Evolutionary conservation across 2,329 filamentous ascomycete genomes (phyloP).

Genomic region (Phaeosphaeria sp.): DNA sequence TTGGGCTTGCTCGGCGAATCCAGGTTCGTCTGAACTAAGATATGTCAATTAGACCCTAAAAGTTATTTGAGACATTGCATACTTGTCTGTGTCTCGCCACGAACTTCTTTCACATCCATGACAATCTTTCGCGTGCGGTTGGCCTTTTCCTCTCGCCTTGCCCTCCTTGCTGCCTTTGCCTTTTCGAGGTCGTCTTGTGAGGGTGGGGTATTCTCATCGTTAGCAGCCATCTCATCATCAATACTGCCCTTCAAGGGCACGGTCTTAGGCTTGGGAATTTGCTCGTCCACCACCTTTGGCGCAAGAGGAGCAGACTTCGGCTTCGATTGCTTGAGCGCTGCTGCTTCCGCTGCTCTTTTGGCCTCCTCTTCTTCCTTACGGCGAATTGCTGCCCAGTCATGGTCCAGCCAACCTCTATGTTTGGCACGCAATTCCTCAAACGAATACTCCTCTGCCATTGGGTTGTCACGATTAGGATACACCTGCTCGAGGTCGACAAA

Average conservation of each 20-base stretch:
- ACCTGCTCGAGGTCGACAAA: conserved; percentile 86
- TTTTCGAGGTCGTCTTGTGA: conserved; percentile 60
- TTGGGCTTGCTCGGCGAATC: conserved; percentile 84
- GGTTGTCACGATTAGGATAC: conserved; percentile 77
- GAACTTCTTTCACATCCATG: conserved; percentile 71
- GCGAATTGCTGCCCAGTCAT: conserved; percentile 57
- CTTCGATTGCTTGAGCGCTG: conserved; percentile 14
- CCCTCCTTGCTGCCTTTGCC: conserved; percentile 60
- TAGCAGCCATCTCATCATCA: conserved; percentile 39
- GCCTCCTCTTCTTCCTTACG: conserved; percentile 30
- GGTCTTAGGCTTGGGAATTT: conserved; percentile 27
- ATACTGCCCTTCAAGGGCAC: conserved; percentile 45
- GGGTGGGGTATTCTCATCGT: conserved; percentile 57
- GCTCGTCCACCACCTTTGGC: conserved; percentile 22
- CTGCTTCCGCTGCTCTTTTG: conserved; percentile 34
- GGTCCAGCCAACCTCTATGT: conserved; percentile 70
- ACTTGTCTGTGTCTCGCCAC: conserved; percentile 90
- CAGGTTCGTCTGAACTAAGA: conserved; percentile 85
- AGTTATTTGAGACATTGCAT: conserved; percentile 46
- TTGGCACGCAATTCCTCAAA: conserved; percentile 91
- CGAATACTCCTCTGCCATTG: conserved; percentile 74
- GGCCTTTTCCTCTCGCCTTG: conserved; percentile 56
- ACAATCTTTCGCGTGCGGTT: conserved; percentile 65
- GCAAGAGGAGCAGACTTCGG: conserved; percentile 22
- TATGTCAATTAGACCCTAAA: conserved; percentile 20